Conservation (phyloP, 768 basidiomycete genomes). For the Pulveroboletus ravenelii region DNA sequence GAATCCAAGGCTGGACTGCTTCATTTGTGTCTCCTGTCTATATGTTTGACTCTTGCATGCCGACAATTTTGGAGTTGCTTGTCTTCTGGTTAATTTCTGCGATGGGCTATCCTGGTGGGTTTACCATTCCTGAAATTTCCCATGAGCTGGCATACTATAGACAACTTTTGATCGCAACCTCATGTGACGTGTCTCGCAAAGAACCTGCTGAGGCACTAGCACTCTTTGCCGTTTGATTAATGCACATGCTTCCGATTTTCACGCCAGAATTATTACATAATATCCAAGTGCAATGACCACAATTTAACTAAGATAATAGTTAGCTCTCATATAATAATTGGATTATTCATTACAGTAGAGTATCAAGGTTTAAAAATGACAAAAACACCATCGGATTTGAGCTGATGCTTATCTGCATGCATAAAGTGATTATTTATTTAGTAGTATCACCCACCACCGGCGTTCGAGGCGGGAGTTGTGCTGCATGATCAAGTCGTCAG, state of each 20-base stretch:
- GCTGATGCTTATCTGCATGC: too few species aligned
- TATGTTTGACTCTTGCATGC: conserved; percentile 35
- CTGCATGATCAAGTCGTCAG: neutral
- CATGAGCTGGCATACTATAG: conserved; percentile 15
- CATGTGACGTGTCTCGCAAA: conserved; percentile 23
- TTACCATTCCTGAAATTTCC: conserved; percentile 25
- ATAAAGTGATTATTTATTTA: too few species aligned
- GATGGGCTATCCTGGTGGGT: conserved; percentile 36
- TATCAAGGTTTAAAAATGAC: too few species aligned
- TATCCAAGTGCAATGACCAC: neutral
- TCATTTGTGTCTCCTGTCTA: conserved; percentile 49
- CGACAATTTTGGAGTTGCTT: conserved; percentile 49
- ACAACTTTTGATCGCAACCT: conserved; percentile 25
- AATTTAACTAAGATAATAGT: too few species aligned
- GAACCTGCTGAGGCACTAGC: conserved; percentile 19
- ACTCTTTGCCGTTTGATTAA: conserved; percentile 10
- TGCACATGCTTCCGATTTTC: too few species aligned
- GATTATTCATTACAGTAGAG: too few species aligned
- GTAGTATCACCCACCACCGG: too few species aligned
- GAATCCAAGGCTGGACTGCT: conserved; percentile 44
- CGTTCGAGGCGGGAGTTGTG: too few species aligned
- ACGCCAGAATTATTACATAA: too few species aligned
- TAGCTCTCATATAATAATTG: too few species aligned
- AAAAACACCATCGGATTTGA: too few species aligned
- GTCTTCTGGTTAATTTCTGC: conserved; percentile 55